phyloP scores from a whole-genome alignment of 2,329 filamentous ascomycete species.

The Botrytis paeoniae region DNA sequence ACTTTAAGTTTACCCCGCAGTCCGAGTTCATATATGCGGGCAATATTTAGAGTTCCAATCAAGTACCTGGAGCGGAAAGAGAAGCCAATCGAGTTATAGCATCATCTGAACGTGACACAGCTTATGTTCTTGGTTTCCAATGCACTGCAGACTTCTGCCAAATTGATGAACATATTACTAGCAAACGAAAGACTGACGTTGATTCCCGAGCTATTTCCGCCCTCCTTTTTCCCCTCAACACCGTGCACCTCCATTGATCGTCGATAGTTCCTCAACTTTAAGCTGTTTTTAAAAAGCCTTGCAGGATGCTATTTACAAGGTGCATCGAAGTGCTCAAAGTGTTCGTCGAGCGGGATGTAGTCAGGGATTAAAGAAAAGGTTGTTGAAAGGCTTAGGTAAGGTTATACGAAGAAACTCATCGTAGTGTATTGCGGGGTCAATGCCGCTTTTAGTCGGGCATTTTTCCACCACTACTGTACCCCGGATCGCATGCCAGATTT shows the following conservation, averaged over 20 bases:
- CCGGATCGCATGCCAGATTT: not conserved
- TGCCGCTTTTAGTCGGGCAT: constrained; percentile 17
- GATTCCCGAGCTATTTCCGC: not conserved
- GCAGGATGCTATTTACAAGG: not conserved
- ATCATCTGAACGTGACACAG: not conserved
- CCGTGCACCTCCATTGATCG: not conserved
- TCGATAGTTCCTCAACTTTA: not conserved
- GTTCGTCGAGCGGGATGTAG: not conserved
- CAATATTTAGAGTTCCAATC: not conserved
- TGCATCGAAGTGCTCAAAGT: not conserved
- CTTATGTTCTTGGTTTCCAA: not conserved
- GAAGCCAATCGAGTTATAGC: not conserved
- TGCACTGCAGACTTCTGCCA: not conserved
- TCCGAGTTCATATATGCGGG: not conserved
- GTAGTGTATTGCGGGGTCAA: constrained; percentile 17
- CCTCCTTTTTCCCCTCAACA: not conserved
- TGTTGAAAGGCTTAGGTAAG: not conserved
- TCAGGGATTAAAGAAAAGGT: not conserved
- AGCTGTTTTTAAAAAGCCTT: not conserved
- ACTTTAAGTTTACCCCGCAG: constrained; percentile 8
- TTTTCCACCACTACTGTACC: constrained; percentile 10
- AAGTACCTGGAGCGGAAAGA: not conserved
- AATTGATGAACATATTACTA: not conserved
- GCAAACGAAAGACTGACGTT: not conserved
- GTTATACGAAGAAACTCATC: not conserved